Evolutionary conservation across 2,329 filamentous ascomycete species (phyloP).

Genomic region (Aureobasidium melanogenum): DNA sequence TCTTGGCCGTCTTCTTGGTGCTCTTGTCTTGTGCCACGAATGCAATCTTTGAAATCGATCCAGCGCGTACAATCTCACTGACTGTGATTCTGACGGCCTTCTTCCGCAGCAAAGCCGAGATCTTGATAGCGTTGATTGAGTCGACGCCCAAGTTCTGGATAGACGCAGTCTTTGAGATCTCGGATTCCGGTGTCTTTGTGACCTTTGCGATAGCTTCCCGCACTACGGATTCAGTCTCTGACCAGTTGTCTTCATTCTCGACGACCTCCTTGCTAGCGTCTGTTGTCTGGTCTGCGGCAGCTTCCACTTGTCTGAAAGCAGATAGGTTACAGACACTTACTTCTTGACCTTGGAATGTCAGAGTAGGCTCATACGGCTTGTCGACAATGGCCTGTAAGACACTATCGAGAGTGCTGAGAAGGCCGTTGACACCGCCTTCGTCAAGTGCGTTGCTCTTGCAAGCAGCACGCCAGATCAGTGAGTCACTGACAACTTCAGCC

Average conservation of each 20-base stretch:
- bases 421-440: conserved; percentile 32
- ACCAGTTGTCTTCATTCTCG: conserved; percentile 19
- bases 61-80: conserved; percentile 59
- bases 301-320: conserved; percentile 25
- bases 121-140: conserved; percentile 85
- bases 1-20: background rate
- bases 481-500: conserved; percentile 53
- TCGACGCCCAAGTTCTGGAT: conserved; percentile 83
- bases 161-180: conserved; percentile 53
- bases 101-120: conserved; percentile 60
- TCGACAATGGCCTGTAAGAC: conserved; percentile 50
- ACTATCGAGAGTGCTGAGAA: conserved; percentile 53
- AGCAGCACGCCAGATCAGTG: conserved; percentile 62
- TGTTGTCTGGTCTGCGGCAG: background rate
- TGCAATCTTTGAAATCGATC: conserved; percentile 58
- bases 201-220: conserved; percentile 43
- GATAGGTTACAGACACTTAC: conserved; percentile 60
- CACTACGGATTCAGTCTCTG: conserved; percentile 31
- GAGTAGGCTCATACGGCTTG: conserved; percentile 39
- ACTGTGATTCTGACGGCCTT: conserved; percentile 55
- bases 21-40: conserved; percentile 20
- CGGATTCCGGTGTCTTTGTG: conserved; percentile 49
- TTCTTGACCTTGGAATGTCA: conserved; percentile 44
- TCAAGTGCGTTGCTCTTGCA: conserved; percentile 52
- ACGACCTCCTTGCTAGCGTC: background rate